Evolutionary conservation across 257 asterid genomes (phyloP), one percentile per base, ranked within the genome.

Genomic region (Solanum piurae): DNA sequence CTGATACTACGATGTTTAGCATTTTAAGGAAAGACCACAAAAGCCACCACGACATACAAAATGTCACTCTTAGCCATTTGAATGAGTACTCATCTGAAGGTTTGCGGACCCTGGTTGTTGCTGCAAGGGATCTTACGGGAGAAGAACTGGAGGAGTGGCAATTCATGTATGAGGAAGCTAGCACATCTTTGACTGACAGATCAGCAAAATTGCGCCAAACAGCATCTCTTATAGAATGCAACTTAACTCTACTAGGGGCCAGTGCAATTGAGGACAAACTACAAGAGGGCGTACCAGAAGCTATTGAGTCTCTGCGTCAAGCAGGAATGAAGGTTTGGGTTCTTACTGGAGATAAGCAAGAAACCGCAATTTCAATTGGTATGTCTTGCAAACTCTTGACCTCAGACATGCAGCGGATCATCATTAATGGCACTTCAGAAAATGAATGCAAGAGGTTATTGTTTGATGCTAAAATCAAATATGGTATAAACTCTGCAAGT

Each of bases 261-360:
- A 97, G 99, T 52, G 99, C 98, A 55, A 97, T 97, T 83, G 99
- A 97, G 92, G 99, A 97, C 93, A 97, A 93, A 93, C 93, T 97
- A 87, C 99, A 97, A 92, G 94, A 96, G 83, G 99, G 99, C 11
- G 99, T 96, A 74, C 99, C 99, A 25, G 99, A 97, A 90, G 94
- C 98, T 87, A 97, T 97, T 62, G 99, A 97, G 91, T 95, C 98
- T 85, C 91, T 97, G 84, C 94, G 99, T 40, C 94, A 97, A 87
- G 99, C 99, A 29, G 99, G 99, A 89, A 94, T 97, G 79, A 97
- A 96, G 93, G 98, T 96, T 91, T 97, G 99, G 99, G 98, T 97
- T 89, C 96, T 97, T 88, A 97, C 99, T 58, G 99, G 99, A 66
- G 99, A 97, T 91, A 97, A 96, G 93, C 99, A 96, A 92, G 99